Evolutionary conservation across 2,329 filamentous ascomycete species (phyloP), one percentile per base, ranked within the genome.

Genomic region (Triangularia verruculosa): DNA sequence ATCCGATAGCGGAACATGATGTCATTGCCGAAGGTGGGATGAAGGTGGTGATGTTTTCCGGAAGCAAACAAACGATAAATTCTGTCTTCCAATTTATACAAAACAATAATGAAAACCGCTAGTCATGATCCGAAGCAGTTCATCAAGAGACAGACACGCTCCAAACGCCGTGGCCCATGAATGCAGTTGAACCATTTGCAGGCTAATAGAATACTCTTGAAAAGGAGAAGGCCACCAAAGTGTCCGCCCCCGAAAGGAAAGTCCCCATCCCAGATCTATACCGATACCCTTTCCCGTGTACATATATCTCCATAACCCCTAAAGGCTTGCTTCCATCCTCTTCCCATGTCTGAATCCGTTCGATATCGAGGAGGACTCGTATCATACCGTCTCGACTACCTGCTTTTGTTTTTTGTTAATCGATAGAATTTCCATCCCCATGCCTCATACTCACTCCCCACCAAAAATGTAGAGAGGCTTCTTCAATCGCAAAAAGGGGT

Each of bases 151-250:
- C 6, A 47, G 2, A 47, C 1, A 47, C 15, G 39, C 17, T 47
- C 39, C 47, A 52, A 56, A 64, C 53, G 22, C 54, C 43, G n/a
- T 22, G 22, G 54, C 52, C 54, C 58, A 64, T 64, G 54, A 63
- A 47, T 47, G 32, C 17, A 13, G 58, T 64, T 57, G 43, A 61
- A 34, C 43, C 54, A 54, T 47, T 9, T 47, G 39, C n/a, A 47
- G 39, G 39, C 39, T 47, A 47, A 47, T 20, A 39, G 25, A 20
- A 34, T 28, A 54, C 32, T 32, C 47, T 17, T 55, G 27, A 25
- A 43, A 20, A 61, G 27, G 13, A 54, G 27, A 39, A 61, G 25
- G 12, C 56, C 56, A 17, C 56, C 39, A 47, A 47, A 47, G 39
- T 47, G 17, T 47, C 39, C 39, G 20, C n/a, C 39, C 17, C 39